Base-by-base conservation (phyloP, 352 stramenopile species). In the Halophytophthora batemanensis region DNA sequence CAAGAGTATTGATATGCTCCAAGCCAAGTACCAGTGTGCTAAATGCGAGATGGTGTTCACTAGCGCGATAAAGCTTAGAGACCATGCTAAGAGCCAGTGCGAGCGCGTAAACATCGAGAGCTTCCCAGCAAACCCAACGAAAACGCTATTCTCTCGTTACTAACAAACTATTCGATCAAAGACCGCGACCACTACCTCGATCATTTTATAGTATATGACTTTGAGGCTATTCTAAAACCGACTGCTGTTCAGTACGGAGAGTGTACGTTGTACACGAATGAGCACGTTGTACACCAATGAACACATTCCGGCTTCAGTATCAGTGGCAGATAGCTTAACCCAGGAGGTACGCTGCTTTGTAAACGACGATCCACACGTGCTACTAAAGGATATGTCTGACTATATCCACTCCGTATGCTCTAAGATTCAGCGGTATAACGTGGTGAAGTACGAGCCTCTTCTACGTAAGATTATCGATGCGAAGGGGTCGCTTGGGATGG, bases 81-180 rank as follows among this genome's bases (percentile, higher is more conserved):
- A 49, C 43, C 45, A 66, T 50, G 50, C 55, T 22, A 57, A 55
- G 18, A 57, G 45, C 36, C 54, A 61, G 44, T 60, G 51, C 52
- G 21, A 61, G 10, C 15, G 55, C 55, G 23, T 59, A 37, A 29
- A 66, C 18, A 59, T 50, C 15, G 48, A 56, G 46, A 43, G 56
- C 41, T 54, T 55, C 18, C 45, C 53, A 28, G 44, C 48, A n/a
- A 13, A 35, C 6, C 29, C 29, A 35, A 13, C 29, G 29, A 6
- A 13, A 35, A 35, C 13, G 29, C 13, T 56, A 58, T 35, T 12
- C 6, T 6, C 13, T 35, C 29, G 29, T 13, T 35, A 13, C 29
- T 35, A 35, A 56, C 49, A 2, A 41, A 46, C 33, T 52, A 51
- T 17, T 34, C 29, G 8, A 47, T 33, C 2, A 45, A 51, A 25